phyloP scores from a whole-genome alignment of 208 protist species.

The Crithidia fasciculata region DNA sequence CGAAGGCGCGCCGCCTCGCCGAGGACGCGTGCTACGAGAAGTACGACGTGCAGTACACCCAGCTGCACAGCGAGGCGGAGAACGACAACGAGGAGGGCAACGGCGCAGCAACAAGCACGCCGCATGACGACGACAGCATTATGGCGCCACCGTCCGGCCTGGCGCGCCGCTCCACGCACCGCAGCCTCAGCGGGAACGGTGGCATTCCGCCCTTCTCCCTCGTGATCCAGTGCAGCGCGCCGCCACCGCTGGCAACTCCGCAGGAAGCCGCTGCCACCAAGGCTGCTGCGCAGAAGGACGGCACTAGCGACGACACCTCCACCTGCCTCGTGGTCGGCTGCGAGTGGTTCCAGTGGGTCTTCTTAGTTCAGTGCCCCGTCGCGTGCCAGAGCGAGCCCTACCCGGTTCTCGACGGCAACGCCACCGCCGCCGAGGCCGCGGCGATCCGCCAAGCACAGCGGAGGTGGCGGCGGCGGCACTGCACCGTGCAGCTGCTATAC shows the following conservation, averaged over 20 bases:
- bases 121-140: constrained; percentile 20
- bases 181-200: constrained; percentile 6
- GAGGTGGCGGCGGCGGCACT: constrained; percentile 43
- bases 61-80: constrained; percentile 19
- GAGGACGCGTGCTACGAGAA: constrained; percentile 29
- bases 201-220: constrained; percentile 44
- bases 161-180: constrained; percentile 16
- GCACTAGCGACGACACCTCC: background rate
- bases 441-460: constrained; percentile 4
- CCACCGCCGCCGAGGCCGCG: background rate
- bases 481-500: constrained; percentile 39
- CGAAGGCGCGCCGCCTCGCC: constrained; percentile 18
- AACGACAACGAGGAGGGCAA: constrained; percentile 15
- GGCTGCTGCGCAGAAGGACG: background rate
- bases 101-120: background rate
- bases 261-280: background rate
- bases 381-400: constrained; percentile 33
- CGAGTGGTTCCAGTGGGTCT: constrained; percentile 48
- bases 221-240: constrained; percentile 36
- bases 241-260: background rate
- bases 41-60: constrained; percentile 38
- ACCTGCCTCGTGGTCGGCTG: constrained; percentile 45
- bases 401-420: constrained; percentile 7
- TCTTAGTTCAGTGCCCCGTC: constrained; percentile 27
- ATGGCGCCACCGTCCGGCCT: constrained; percentile 12